Percentiles rank a stretch among this genome's conserved stretches.
Conservation (phyloP, 345 rosid species). For the Microcos paniculata region DNA sequence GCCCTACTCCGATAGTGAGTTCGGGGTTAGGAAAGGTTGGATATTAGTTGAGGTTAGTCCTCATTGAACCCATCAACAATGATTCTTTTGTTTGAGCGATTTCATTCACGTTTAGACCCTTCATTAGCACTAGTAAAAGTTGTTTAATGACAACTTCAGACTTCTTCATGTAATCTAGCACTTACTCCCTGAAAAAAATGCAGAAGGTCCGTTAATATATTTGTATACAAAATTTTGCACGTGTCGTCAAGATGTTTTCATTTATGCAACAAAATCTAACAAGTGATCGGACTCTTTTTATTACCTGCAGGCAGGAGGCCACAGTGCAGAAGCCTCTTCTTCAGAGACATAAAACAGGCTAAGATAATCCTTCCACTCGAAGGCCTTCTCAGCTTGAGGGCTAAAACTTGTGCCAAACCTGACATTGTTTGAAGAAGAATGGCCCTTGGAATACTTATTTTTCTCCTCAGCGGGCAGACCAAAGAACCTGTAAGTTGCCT, state of each 20-base stretch:
- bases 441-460: slow-evolving; percentile 6
- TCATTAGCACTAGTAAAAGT: slow-evolving; percentile 18
- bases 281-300: neutral
- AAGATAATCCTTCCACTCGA: slow-evolving; percentile 23
- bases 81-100: neutral
- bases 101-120: slow-evolving; percentile 13
- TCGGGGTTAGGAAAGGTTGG: slow-evolving; percentile 26
- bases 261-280: neutral
- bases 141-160: slow-evolving; percentile 17
- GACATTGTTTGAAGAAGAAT: slow-evolving; percentile 1
- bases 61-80: slow-evolving; percentile 14
- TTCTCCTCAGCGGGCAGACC: slow-evolving; percentile 10
- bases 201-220: neutral
- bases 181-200: neutral
- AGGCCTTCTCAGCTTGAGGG: slow-evolving; percentile 17
- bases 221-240: neutral
- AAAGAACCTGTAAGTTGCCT: slow-evolving; percentile 22
- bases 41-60: slow-evolving; percentile 24
- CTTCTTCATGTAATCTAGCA: slow-evolving; percentile 19
- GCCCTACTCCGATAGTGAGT: slow-evolving; percentile 16
- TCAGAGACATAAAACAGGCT: slow-evolving; percentile 4
- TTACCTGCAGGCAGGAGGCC: slow-evolving; percentile 26
- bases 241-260: neutral
- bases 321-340: slow-evolving; percentile 14
- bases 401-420: slow-evolving; percentile 17